A percentile compares a stretch with the other conserved stretches of the same genome.
These are phyloP conservation scores for Coemansia sp. DNA, from an alignment of 192 early-diverging fungal genomes.

Conservation along the genomic window DNA sequence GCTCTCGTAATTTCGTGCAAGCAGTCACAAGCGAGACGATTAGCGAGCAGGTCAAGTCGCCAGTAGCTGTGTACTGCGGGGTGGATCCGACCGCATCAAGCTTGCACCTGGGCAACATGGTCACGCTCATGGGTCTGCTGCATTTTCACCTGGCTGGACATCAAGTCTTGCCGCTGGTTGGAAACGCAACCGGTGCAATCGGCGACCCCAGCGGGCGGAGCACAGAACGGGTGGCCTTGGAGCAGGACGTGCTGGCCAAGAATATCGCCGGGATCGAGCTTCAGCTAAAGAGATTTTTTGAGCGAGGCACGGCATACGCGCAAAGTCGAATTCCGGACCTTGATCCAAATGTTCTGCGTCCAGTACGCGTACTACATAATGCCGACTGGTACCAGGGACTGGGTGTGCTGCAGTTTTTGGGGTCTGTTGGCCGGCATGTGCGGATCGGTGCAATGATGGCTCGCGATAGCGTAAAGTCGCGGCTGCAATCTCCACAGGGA, in stretches of 20 bases:
- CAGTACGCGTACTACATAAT: constrained; percentile 73
- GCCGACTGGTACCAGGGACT: constrained; percentile 74
- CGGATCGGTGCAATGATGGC: constrained; percentile 83
- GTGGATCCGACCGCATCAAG: constrained; percentile 92
- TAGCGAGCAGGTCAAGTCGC: constrained; percentile 1
- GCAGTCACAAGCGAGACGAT: constrained; percentile 56
- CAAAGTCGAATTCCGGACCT: constrained; percentile 22
- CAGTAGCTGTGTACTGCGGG: constrained; percentile 74
- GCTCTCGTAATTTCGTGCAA: constrained; percentile 55
- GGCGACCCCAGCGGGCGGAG: constrained; percentile 89
- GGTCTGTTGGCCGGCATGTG: constrained; percentile 72
- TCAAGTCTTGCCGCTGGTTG: constrained; percentile 78
- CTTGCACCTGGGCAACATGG: constrained; percentile 88
- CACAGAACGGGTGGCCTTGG: constrained; percentile 74
- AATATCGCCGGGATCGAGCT: constrained; percentile 68
- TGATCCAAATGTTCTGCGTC: constrained; percentile 39
- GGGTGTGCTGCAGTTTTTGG: constrained; percentile 73
- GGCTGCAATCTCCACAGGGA: constrained; percentile 75
- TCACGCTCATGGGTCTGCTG: constrained; percentile 77
- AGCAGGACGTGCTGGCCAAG: constrained; percentile 49
- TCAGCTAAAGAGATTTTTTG: constrained; percentile 74
- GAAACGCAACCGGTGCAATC: constrained; percentile 88
- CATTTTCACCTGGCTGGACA: constrained; percentile 86
- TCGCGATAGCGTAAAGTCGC: constrained; percentile 81
- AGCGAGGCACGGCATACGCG: constrained; percentile 54